phyloP scores from a whole-genome alignment of 768 basidiomycete species.

The Gloeopeniophorella convolvens region DNA sequence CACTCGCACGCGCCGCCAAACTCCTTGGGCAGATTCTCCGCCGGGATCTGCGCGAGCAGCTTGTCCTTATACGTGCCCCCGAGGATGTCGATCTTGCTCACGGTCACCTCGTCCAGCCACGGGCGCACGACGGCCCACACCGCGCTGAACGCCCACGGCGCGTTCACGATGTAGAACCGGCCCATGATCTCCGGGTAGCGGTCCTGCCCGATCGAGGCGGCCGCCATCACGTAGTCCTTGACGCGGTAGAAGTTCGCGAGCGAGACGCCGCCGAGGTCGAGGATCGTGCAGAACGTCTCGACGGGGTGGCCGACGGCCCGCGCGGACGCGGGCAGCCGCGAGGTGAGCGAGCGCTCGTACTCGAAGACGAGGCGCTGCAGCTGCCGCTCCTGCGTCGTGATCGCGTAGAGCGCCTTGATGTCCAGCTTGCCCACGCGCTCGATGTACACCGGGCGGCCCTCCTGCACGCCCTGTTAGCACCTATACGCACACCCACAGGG shows the following conservation, averaged over 20 bases:
- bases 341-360: slow-evolving; percentile 82
- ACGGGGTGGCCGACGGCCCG: slow-evolving; percentile 72
- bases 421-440: slow-evolving; percentile 90
- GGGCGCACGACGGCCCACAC: slow-evolving; percentile 88
- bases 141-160: slow-evolving; percentile 85
- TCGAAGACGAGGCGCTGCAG: slow-evolving; percentile 84
- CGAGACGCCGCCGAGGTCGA: slow-evolving; percentile 73
- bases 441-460: slow-evolving; percentile 93
- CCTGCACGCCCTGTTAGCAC: too few relatives aligned
- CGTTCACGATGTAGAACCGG: slow-evolving; percentile 98
- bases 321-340: slow-evolving; percentile 79
- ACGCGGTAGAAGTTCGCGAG: slow-evolving; percentile 82
- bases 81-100: slow-evolving; percentile 88
- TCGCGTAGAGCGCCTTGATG: slow-evolving; percentile 69
- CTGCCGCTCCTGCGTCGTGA: slow-evolving; percentile 84
- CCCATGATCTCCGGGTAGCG: slow-evolving; percentile 94
- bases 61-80: slow-evolving; percentile 68
- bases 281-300: slow-evolving; percentile 96
- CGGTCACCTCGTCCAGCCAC: slow-evolving; percentile 94
- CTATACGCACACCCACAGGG: too few relatives aligned
- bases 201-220: slow-evolving; percentile 78
- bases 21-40: slow-evolving; percentile 76
- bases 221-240: slow-evolving; percentile 82
- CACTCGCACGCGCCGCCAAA: slow-evolving; percentile 83
- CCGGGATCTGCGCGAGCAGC: slow-evolving; percentile 75